Percentiles rank a stretch among this genome's conserved stretches.
Conservation (phyloP, 345 rosid species). For the Zanthoxylum bungeanum region DNA sequence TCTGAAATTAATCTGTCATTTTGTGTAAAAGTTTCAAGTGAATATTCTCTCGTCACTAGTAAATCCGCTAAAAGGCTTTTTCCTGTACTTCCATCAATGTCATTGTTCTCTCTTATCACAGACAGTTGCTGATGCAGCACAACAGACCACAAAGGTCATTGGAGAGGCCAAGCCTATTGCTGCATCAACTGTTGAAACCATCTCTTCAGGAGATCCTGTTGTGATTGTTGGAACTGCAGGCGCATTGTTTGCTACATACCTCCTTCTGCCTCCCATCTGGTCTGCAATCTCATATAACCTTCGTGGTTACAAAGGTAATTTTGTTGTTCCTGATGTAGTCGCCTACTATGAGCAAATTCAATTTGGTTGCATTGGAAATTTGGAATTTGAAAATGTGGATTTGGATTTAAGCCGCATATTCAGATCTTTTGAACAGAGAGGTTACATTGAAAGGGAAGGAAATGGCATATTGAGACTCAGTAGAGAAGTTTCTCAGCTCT, state of each 20-base stretch:
- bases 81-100: neutral
- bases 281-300: constrained; percentile 61
- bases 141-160: constrained; percentile 60
- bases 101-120: constrained; percentile 25
- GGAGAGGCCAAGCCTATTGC: constrained; percentile 80
- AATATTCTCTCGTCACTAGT: neutral
- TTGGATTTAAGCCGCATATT: neutral
- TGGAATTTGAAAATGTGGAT: neutral
- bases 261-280: constrained; percentile 77
- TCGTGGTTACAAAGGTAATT: constrained; percentile 89
- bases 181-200: constrained; percentile 68
- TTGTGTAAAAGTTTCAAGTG: neutral
- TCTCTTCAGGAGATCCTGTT: constrained; percentile 70
- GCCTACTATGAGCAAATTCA: neutral
- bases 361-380: neutral
- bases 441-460: neutral
- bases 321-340: neutral
- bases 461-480: neutral
- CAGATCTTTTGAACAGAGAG: neutral
- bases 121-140: constrained; percentile 79
- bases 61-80: neutral
- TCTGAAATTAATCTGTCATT: too few species aligned
- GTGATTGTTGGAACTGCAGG: constrained; percentile 73
- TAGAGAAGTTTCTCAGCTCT: neutral
- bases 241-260: constrained; percentile 58